Percentiles rank a stretch among this genome's conserved stretches.
phyloP scores from a whole-genome alignment of 345 rosid genomes.

The Psidium friedrichsthalianum region DNA sequence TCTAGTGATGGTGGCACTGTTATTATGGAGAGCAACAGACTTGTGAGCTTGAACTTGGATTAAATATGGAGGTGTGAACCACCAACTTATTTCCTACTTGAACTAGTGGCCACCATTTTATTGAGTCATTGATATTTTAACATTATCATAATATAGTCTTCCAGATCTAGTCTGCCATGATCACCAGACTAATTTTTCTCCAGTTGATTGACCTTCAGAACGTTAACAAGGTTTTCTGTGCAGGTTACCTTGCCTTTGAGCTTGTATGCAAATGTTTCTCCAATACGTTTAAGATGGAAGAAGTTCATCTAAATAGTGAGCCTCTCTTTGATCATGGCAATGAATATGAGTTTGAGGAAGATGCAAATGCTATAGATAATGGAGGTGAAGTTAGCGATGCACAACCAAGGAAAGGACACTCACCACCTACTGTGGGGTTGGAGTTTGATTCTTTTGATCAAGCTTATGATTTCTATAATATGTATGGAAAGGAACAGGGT shows the following conservation, averaged over 20 bases:
- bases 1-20: neutral
- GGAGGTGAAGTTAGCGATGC: conserved; percentile 10
- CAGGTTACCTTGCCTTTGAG: neutral
- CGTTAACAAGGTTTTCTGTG: neutral
- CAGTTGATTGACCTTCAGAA: neutral
- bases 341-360: conserved; percentile 27
- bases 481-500: conserved; percentile 65
- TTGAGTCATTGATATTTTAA: neutral
- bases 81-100: neutral
- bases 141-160: neutral
- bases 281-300: conserved; percentile 27
- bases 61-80: neutral
- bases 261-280: neutral
- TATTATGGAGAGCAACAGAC: neutral
- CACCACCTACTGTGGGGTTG: conserved; percentile 55
- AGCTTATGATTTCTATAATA: conserved; percentile 71
- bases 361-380: neutral
- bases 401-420: conserved; percentile 24
- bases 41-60: neutral
- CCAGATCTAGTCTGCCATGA: neutral
- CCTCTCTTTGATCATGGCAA: conserved; percentile 21
- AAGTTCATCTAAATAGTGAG: conserved; percentile 38
- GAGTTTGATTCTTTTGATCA: conserved; percentile 78
- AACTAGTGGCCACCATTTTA: neutral
- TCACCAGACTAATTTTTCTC: neutral